A percentile compares a stretch with the other conserved stretches of the same genome.
Evolutionary conservation across 192 early-diverging fungal genomes (phyloP).

Genomic region (Powellomyces hirtus): DNA sequence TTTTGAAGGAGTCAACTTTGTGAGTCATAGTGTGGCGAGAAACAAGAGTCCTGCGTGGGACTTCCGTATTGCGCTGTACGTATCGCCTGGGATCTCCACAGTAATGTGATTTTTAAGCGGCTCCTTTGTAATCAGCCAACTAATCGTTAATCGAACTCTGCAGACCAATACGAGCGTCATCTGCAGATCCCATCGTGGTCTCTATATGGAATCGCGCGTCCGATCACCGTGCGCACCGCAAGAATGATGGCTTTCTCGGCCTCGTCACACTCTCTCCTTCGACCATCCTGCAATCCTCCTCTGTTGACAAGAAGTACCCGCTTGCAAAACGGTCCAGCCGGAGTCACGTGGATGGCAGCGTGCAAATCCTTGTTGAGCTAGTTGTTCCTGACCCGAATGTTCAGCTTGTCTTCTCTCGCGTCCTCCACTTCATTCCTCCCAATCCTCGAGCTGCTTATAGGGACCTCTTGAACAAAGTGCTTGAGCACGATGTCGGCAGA

Average conservation of each 20-base stretch:
- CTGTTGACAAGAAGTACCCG: not conserved
- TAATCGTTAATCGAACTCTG: too few relatives aligned
- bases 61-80: slow-evolving; percentile 17
- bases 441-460: slow-evolving; percentile 11
- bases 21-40: not conserved
- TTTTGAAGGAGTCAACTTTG: not conserved
- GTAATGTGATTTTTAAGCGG: too few relatives aligned
- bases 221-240: not conserved
- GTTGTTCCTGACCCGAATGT: not conserved
- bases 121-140: too few relatives aligned
- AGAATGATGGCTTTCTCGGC: slow-evolving; percentile 19
- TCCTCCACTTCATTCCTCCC: slow-evolving; percentile 6
- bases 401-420: not conserved
- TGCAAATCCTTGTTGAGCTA: not conserved
- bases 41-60: slow-evolving; percentile 14
- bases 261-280: not conserved
- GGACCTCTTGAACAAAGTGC: not conserved
- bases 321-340: slow-evolving; percentile 24
- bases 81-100: too few relatives aligned
- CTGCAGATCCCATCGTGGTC: slow-evolving; percentile 4
- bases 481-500: not conserved
- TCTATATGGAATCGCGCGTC: slow-evolving; percentile 23
- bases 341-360: slow-evolving; percentile 14
- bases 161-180: not conserved
- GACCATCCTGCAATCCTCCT: not conserved